Evolutionary conservation across 805 yeast species (phyloP), one percentile per base, ranked within the genome.

Genomic region (Saccharomycopsis fermentans): DNA sequence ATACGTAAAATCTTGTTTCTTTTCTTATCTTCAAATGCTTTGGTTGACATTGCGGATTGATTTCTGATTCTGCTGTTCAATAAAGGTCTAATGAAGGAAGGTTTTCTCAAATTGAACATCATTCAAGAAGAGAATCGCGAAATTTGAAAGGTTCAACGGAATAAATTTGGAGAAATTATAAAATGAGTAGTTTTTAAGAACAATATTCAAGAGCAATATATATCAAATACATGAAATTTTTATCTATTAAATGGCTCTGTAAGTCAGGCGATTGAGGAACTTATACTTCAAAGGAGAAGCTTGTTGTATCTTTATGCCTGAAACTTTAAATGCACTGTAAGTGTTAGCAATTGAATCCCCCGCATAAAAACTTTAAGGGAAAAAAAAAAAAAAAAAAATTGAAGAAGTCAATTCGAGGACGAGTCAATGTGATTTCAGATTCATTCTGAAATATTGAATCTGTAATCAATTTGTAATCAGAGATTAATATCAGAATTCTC

Each of bases 1-100:
- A 90, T 69, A 69, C 88, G 76, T 27, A 90, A 74, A 11, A 89
- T 81, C 62, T 81, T 79, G 26, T 24, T 3, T 21, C 17, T 43
- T 26, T 43, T 54, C 87, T 84, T 65, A 26, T 19, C 24, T 21
- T 6, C 35, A 32, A 26, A 21, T 21, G 50, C 50, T 43, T 14
- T 8, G n/a, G 29, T 43, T 3, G 50, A 43, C 50, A 43, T 43
- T 43, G 29, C 4, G 21, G 26, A 43, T 21, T 43, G 24, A 26
- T 9, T 6, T 2, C 6, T 43, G 24, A 21, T 5, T 8, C 24
- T 43, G 2, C 9, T 43, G n/a, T 43, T 43, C 26, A 43, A 43
- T 21, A 40, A 2, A 4, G 26, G 6, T 21, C 24, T 43, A 14
- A 43, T 6, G 12, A 6, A 24, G 5, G 29, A 3, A 3, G 50